Base-by-base conservation (phyloP, 257 asterid genomes). In the Linderniella brevidens region DNA sequence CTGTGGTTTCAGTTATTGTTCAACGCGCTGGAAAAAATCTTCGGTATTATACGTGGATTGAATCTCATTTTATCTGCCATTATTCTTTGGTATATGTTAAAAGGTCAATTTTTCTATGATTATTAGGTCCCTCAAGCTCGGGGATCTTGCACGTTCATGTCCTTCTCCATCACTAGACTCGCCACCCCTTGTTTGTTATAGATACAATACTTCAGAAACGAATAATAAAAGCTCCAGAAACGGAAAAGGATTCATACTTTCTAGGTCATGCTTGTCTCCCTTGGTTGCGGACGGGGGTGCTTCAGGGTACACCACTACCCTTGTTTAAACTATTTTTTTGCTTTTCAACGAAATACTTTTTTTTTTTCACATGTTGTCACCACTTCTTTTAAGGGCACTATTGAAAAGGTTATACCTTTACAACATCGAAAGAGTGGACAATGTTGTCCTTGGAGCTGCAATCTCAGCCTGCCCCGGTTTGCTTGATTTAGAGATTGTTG, bases 111-210 rank as follows among this genome's bases (percentile, higher is more conserved):
- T 46, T 41, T 32, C 46, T 56, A 14, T 32, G 20, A 13, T 41
- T 41, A 54, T 17, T 60, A 86, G 94, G 73, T 86, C 92, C 59
- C 78, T 86, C 42, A 86, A 73, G 52, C 94, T 86, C 54, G 96
- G 96, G 41, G 53, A 73, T 54, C 66, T 74, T 19, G 78, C 88
- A 58, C 60, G 71, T 11, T 70, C 79, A 3, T 60, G 62, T 53
- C 55, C 54, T 58, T 60, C 73, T 18, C 56, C 75, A 41, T 53
- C 58, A 15, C 77, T 74, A 19, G 64, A 74, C 16, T 61, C 80
- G 29, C 67, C 68, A 40, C 18, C 61, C 0, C 54, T 73, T 17
- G 85, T 64, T 52, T 65, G 65, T 69, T 65, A 73, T 9, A 70
- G 64, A 48, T 69, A 85, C 66, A 76, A 64, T 59, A 71, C 85